Base-by-base conservation (phyloP, 2,329 filamentous ascomycete species). In the Pezicula rhizophila region DNA sequence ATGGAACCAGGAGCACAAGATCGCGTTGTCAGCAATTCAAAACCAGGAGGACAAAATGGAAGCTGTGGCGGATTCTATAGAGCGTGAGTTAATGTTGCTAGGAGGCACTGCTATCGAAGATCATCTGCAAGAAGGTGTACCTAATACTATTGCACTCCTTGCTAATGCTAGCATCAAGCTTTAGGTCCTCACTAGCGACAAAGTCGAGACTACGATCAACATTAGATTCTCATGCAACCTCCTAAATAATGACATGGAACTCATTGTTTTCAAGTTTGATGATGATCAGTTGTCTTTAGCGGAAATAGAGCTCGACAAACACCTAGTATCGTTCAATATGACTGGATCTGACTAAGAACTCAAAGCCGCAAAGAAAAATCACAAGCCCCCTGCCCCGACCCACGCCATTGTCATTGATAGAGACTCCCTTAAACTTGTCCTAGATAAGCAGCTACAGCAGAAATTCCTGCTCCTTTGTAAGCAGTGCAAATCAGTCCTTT, bases 191-290 rank as follows among this genome's bases (percentile, higher is more conserved):
- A 99, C 93, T 14, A 93, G 93, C 55, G 93, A 99, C 76, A 99
- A 97, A 70, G 92, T 97, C 28, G 93, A 99, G 70, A 99, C 93
- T 20, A 93, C 93, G 50, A 99, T 99, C 81, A 99, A 99, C 71
- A 99, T 99, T 64, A 93, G 93, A 2, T 99, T 97, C 70, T 99
- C 93, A 8, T 99, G 93, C 74, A 99, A 99, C 60, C 77, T 99
- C 26, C 79, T 99, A 47, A 90, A 92, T 69, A 99, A 96, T 67
- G 89, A 96, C 58, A 96, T 99, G 93, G 93, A 99, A 58, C 74
- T 99, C 52, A 87, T 99, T 55, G 81, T 95, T 43, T 77, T 99
- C 59, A 95, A 95, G 64, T 77, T 93, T 28, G 80, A 87, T 1
- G 89, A 95, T 55, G 85, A 90, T 48, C 78, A 84, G 52, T 64